Evolutionary conservation across 345 rosid species (phyloP).

Genomic region (Camelina laxa): DNA sequence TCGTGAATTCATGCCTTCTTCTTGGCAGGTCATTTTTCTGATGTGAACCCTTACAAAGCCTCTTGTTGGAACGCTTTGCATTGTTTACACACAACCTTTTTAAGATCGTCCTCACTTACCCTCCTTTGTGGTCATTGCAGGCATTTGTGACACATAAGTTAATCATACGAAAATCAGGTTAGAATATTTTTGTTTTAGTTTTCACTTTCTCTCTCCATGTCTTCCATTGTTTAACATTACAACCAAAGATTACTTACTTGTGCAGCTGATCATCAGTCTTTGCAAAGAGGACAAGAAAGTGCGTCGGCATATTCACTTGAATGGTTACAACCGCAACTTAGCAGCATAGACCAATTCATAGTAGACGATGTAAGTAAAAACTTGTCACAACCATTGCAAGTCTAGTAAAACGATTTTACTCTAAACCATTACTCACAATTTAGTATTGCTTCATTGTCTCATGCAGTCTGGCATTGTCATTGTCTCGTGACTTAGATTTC

Average conservation of each 20-base stretch:
- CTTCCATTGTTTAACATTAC: constrained; percentile 4
- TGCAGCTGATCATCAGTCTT: constrained; percentile 51
- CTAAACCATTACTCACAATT: background rate
- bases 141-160: constrained; percentile 75
- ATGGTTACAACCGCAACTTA: constrained; percentile 67
- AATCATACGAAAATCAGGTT: constrained; percentile 53
- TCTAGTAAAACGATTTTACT: constrained; percentile 16
- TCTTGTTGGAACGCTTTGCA: constrained; percentile 12
- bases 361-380: constrained; percentile 57
- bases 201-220: background rate
- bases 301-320: constrained; percentile 46
- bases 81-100: background rate
- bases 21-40: constrained; percentile 73
- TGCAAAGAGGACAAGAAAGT: constrained; percentile 29
- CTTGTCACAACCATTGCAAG: background rate
- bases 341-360: constrained; percentile 54
- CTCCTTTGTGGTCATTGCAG: constrained; percentile 48
- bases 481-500: constrained; percentile 29
- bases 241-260: background rate
- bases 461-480: constrained; percentile 42
- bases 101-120: constrained; percentile 19
- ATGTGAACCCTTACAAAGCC: constrained; percentile 10
- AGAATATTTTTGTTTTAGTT: background rate
- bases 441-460: constrained; percentile 1
- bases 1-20: constrained; percentile 86